Conservation (phyloP, 768 basidiomycete genomes). For the Pisolithus albus region DNA sequence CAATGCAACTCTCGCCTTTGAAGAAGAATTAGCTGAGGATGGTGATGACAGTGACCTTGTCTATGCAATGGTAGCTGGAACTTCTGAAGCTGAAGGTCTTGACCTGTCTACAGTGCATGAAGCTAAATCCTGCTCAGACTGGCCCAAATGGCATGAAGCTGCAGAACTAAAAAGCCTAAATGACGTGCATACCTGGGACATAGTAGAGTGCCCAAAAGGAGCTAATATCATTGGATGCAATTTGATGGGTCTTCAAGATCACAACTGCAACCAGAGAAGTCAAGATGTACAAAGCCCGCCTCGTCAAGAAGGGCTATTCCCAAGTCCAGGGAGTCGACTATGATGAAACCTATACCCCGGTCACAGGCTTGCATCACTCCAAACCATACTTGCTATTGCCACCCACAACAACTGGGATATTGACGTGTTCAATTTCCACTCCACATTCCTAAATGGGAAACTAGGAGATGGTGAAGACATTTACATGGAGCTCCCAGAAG, state of each 20-base stretch:
- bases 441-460: conserved; percentile 34
- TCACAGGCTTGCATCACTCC: not conserved
- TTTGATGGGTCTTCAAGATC: conserved; percentile 38
- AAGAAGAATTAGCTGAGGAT: not conserved
- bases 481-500: not conserved
- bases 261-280: conserved; percentile 32
- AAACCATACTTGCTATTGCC: conserved; percentile 1
- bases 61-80: conserved; percentile 1
- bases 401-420: conserved; percentile 27
- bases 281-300: conserved; percentile 9
- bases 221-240: conserved; percentile 12
- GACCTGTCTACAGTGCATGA: not conserved
- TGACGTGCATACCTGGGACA: conserved; percentile 4
- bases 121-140: not conserved
- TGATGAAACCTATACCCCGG: no score
- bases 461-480: conserved; percentile 31
- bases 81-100: not conserved
- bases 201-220: conserved; percentile 2
- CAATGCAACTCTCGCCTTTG: not conserved
- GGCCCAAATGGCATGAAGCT: not conserved
- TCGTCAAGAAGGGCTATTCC: no score
- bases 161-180: conserved; percentile 3
- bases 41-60: not conserved
- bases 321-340: no score
- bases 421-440: conserved; percentile 37